phyloP scores from a whole-genome alignment of 164 flowering plant species.

The Macadamia tetraphylla region DNA sequence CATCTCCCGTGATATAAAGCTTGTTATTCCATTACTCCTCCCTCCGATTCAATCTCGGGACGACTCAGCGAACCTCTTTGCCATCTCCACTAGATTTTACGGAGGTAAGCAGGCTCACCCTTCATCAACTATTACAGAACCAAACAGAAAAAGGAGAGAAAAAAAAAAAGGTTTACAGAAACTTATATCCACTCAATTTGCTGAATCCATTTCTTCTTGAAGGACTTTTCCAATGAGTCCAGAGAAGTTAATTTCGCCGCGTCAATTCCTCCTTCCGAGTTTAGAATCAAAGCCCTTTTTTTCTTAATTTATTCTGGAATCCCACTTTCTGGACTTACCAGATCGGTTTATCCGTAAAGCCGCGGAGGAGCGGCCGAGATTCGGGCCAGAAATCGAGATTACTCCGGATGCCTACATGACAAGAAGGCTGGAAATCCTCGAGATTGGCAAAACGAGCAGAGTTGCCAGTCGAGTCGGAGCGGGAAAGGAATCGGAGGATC shows the following conservation, averaged over 20 bases:
- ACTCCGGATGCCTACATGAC: slow-evolving; percentile 25
- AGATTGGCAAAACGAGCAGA: slow-evolving; percentile 27
- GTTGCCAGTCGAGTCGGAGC: slow-evolving; percentile 23
- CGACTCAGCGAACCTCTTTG: slow-evolving; percentile 32
- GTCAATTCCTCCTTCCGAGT: neutral
- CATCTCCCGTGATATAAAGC: too few species aligned
- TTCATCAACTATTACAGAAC: neutral
- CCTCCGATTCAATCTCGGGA: slow-evolving; percentile 45
- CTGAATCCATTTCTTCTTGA: neutral
- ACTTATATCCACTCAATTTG: neutral
- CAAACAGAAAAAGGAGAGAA: neutral
- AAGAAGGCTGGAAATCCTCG: slow-evolving; percentile 36
- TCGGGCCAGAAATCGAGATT: slow-evolving; percentile 41
- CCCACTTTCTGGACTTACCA: slow-evolving; percentile 17
- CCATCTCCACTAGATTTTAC: slow-evolving; percentile 36
- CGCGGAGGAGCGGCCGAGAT: slow-evolving; percentile 44
- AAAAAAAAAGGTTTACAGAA: neutral
- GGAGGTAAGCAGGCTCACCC: slow-evolving; percentile 11
- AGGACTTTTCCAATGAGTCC: neutral
- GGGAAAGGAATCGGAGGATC: slow-evolving; percentile 34
- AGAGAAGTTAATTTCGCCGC: neutral
- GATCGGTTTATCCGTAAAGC: slow-evolving; percentile 22
- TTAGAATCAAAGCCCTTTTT: neutral
- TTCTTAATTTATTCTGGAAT: too few species aligned
- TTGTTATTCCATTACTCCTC: neutral